Percentiles rank a stretch among this genome's conserved stretches.
phyloP scores from a whole-genome alignment of 768 basidiomycete species.

The Leccinum rimulosum region DNA sequence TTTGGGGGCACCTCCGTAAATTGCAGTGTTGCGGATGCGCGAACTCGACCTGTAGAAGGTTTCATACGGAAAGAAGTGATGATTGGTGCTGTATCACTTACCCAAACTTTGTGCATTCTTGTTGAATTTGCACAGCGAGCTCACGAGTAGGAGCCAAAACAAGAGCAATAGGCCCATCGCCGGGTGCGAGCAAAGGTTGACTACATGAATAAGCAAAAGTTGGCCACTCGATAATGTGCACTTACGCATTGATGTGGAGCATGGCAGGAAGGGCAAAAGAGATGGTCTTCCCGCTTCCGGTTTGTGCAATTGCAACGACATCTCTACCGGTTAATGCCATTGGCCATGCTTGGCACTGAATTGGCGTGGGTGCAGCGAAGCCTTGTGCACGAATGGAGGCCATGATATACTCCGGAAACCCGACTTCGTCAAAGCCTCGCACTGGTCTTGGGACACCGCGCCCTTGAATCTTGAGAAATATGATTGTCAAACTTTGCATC shows the following conservation, averaged over 20 bases:
- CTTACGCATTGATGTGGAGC: constrained; percentile 99
- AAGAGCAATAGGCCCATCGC: constrained; percentile 96
- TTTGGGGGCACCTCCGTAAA: constrained; percentile 98
- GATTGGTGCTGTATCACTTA: constrained; percentile 32
- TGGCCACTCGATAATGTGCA: constrained; percentile 8
- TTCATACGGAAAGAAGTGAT: constrained; percentile 2
- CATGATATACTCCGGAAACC: constrained; percentile 96
- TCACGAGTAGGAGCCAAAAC: constrained; percentile 98
- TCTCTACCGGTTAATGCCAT: constrained; percentile 96
- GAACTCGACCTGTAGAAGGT: constrained; percentile 65
- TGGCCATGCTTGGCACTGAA: constrained; percentile 99
- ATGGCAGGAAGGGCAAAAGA: constrained; percentile 98
- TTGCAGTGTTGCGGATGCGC: constrained; percentile 96
- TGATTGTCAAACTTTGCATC: neutral
- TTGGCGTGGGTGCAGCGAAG: constrained; percentile 86
- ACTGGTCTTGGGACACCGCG: constrained; percentile 86
- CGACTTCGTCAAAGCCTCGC: constrained; percentile 88
- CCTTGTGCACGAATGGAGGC: constrained; percentile 91
- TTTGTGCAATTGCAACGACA: constrained; percentile 95
- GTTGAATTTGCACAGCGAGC: constrained; percentile 97
- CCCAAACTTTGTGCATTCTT: constrained; percentile 99
- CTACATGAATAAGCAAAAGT: constrained; percentile 36
- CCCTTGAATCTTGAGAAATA: constrained; percentile 70
- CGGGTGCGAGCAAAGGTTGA: constrained; percentile 88
- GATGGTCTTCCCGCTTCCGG: constrained; percentile 98